Conservation (phyloP, 73 alveolate species). For the Symbiodinium natans region DNA sequence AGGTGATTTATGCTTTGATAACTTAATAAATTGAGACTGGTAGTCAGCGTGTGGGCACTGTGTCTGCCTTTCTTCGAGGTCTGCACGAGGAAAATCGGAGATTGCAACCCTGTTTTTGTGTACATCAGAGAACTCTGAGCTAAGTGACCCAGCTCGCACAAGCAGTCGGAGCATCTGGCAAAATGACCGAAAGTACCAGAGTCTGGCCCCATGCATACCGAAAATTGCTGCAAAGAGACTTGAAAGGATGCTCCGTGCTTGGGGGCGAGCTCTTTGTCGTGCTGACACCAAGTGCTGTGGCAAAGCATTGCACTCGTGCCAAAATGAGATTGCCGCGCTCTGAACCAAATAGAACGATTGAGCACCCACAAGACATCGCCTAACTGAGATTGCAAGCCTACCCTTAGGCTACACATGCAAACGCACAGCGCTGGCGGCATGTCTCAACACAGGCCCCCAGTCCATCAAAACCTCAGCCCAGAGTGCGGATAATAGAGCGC, state of each 20-base stretch:
- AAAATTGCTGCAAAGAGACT: no score
- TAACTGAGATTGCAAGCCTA: no score
- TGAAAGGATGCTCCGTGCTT: neutral
- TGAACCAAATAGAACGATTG: no score
- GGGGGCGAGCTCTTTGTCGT: neutral
- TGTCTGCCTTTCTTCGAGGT: constrained; percentile 25
- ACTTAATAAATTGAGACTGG: neutral
- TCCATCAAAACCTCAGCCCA: neutral
- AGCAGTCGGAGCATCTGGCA: neutral
- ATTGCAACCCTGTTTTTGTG: neutral
- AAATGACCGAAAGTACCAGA: no score
- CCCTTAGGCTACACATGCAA: no score
- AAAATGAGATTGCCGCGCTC: neutral
- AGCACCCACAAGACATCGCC: no score
- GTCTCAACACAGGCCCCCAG: no score
- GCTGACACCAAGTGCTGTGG: constrained; percentile 4
- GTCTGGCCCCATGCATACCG: no score
- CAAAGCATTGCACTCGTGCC: constrained; percentile 7
- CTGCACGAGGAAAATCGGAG: neutral
- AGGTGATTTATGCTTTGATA: neutral
- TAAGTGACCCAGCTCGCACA: neutral
- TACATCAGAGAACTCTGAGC: neutral
- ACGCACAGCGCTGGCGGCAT: no score
- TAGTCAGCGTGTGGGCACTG: neutral
- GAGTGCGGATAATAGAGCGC: no score